Percentiles rank a stretch among this genome's conserved stretches.
Evolutionary conservation across 2,329 filamentous ascomycete species (phyloP).

Genomic region (Cryphonectria naterciae): DNA sequence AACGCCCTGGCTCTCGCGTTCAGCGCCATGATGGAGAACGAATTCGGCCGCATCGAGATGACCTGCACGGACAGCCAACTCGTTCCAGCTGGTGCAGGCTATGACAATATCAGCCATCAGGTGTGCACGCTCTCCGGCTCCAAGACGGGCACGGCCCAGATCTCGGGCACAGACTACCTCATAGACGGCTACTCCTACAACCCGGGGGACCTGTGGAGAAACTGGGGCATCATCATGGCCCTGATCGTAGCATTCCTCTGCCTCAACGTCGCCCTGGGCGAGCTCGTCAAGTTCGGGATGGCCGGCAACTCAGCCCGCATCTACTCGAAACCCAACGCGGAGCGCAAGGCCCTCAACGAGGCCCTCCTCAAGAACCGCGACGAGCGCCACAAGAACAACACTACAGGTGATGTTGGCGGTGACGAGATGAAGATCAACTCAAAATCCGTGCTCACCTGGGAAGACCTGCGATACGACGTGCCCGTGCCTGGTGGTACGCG

Average conservation of each 20-base stretch:
- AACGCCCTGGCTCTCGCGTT: slow-evolving; percentile 78
- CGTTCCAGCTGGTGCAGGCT: slow-evolving; percentile 71
- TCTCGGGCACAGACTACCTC: slow-evolving; percentile 73
- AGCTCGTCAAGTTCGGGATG: slow-evolving; percentile 76
- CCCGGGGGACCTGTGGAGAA: slow-evolving; percentile 74
- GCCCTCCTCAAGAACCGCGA: slow-evolving; percentile 64
- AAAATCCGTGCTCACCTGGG: slow-evolving; percentile 79
- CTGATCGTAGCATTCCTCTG: slow-evolving; percentile 77
- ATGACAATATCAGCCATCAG: slow-evolving; percentile 73
- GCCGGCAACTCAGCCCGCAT: slow-evolving; percentile 82
- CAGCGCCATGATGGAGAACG: slow-evolving; percentile 81
- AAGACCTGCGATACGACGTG: slow-evolving; percentile 79
- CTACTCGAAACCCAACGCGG: slow-evolving; percentile 71
- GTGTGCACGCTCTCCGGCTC: slow-evolving; percentile 82
- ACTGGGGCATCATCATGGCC: slow-evolving; percentile 78
- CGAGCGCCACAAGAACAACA: slow-evolving; percentile 52
- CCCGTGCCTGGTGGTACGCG: slow-evolving; percentile 61
- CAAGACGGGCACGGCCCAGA: slow-evolving; percentile 62
- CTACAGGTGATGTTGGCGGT: slow-evolving; percentile 45
- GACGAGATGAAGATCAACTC: slow-evolving; percentile 63
- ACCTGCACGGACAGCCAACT: slow-evolving; percentile 70
- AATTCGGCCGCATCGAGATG: slow-evolving; percentile 72
- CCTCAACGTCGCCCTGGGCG: slow-evolving; percentile 77
- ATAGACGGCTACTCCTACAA: slow-evolving; percentile 69
- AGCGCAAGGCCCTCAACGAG: slow-evolving; percentile 68